Base-by-base conservation (phyloP, 371 early-diverging fungal genomes). In the Blastocladiella emersonii region DNA sequence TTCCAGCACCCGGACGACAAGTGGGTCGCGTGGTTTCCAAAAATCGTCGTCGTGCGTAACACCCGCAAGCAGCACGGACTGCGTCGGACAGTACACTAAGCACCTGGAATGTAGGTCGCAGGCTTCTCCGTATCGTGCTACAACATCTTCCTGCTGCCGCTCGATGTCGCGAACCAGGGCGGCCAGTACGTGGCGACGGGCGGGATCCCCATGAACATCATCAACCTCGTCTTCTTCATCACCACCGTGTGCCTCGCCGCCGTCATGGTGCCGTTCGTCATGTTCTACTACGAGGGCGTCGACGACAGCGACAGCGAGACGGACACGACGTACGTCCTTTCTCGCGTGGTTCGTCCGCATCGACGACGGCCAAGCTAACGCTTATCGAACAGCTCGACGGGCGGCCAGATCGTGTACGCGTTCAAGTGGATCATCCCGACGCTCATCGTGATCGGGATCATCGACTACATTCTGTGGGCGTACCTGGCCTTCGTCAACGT, bases 21-120 rank as follows among this genome's bases (percentile, higher is more conserved):
- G 65, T 78, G 79, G 78, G 75, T 76, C 10, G 82, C 82, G 21
- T 82, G 82, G 82, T 68, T 77, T 53, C 82, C 82, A n/a, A 82
- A 82, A 67, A 61, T 75, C 30, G 71, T 80, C 27, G 80, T 80
- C 53, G 81, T 80, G 60, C 36, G 71, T 69, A 0, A 35, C 13
- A n/a, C 25, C 10, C 6, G 19, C 10, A 30, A 10, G 39, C 25
- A 7, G 5, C 13, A 37, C 13, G 7, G 5, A 37, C 13, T 37
- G 7, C 5, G 5, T 37, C 39, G 39, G 13, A 37, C 5, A 7
- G 39, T 13, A 37, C 39, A 37, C 39, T 37, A 37, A 13, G 5
- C 7, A 7, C 5, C 39, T 37, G 7, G 15, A 49, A 15, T 51
- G 15, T 25, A 74, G 79, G 70, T 81, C 5, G 36, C 73, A 32